phyloP scores from a whole-genome alignment of 441 rosid genomes.

The Corymbia calophylla region DNA sequence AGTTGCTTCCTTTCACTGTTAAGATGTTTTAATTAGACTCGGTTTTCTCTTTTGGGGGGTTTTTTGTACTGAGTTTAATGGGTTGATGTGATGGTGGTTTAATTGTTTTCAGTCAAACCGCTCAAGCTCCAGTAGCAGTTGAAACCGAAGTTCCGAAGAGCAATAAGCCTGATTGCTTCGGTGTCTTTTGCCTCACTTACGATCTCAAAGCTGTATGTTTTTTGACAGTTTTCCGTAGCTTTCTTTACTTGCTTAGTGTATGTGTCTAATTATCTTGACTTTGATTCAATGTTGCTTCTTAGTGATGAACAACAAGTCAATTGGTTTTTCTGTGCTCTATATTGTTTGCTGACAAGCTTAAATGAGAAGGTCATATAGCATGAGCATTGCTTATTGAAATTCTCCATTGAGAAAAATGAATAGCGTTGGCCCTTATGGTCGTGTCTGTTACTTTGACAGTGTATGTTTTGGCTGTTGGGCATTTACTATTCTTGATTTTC shows the following conservation, averaged over 20 bases:
- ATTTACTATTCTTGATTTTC: background rate
- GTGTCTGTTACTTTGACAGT: background rate
- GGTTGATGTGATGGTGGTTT: background rate
- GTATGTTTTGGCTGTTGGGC: background rate
- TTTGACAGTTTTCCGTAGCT: background rate
- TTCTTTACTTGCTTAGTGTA: background rate
- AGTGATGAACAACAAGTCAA: background rate
- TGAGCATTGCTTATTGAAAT: background rate
- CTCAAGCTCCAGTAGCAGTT: conserved; percentile 48
- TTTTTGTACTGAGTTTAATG: conserved; percentile 17
- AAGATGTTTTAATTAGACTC: background rate
- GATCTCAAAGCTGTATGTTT: conserved; percentile 74
- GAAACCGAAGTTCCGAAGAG: conserved; percentile 28
- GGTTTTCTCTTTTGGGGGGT: background rate
- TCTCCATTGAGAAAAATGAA: background rate
- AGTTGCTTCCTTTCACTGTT: background rate
- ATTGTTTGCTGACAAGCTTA: background rate
- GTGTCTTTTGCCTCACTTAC: conserved; percentile 88
- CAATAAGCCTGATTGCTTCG: conserved; percentile 55
- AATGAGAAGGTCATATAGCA: background rate
- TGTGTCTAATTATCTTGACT: background rate
- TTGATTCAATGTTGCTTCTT: background rate
- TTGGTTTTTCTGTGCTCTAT: background rate
- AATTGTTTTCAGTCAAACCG: background rate
- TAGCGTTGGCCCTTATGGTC: background rate